Evolutionary conservation across 2,329 filamentous ascomycete species (phyloP).

Genomic region (Elsinoe australis): DNA sequence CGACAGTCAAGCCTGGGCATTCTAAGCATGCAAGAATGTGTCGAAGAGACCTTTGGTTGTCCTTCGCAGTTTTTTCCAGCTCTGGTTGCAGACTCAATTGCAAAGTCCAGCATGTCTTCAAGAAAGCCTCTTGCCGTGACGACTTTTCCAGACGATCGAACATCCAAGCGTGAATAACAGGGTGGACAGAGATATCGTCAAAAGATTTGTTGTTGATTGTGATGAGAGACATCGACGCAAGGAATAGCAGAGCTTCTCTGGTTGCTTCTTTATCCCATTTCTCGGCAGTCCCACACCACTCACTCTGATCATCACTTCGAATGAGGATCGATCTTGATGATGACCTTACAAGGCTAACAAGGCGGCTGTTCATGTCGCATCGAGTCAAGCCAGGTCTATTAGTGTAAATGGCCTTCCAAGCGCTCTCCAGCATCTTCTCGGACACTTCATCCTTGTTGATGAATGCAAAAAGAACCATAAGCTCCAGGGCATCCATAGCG

Average conservation of each 20-base stretch:
- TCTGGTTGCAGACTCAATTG: neutral
- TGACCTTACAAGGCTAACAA: neutral
- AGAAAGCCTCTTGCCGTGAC: neutral
- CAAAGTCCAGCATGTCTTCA: neutral
- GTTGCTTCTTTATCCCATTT: neutral
- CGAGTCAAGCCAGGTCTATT: no score
- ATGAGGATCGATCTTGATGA: no score
- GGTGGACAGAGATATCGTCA: neutral
- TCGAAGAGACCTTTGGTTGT: neutral
- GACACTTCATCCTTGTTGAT: neutral
- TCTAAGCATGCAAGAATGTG: neutral
- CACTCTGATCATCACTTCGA: no score
- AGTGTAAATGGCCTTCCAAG: neutral
- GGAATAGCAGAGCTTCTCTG: neutral
- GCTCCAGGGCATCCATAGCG: neutral
- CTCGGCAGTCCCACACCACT: no score
- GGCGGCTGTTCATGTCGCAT: neutral
- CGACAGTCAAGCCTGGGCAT: neutral
- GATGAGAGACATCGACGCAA: neutral
- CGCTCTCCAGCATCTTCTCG: neutral
- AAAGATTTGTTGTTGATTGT: neutral
- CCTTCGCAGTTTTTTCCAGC: neutral
- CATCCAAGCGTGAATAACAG: conserved; percentile 3
- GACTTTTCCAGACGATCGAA: neutral
- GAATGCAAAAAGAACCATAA: neutral